These are phyloP conservation scores for Pleodorina starrii DNA, from an alignment of 139 green algal genomes.

Conservation along the genomic window DNA sequence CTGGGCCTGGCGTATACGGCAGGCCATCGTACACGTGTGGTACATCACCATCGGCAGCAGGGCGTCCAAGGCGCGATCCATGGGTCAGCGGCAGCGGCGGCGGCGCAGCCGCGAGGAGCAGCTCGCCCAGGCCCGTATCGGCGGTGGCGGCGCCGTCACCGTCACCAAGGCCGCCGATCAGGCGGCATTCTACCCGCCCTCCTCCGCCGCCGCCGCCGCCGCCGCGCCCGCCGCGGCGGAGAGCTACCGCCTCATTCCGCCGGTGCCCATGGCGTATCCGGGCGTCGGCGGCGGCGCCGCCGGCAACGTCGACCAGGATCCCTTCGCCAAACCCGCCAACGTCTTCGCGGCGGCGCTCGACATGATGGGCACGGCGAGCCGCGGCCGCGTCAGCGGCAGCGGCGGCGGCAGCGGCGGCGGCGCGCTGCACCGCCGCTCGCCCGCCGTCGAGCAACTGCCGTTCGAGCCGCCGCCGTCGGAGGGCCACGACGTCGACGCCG, in stretches of 20 bases:
- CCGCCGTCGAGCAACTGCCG: not conserved
- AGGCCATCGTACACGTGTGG: not conserved
- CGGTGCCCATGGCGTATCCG: not conserved
- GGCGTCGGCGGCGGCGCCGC: not conserved
- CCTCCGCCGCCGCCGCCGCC: not conserved
- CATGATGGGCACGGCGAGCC: not conserved
- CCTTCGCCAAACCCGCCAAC: not conserved
- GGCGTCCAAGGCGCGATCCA: too few relatives aligned
- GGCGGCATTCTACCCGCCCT: not conserved
- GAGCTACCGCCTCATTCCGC: not conserved
- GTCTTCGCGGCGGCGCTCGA: not conserved
- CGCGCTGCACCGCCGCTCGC: not conserved
- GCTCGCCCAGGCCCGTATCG: not conserved
- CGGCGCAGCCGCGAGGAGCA: not conserved
- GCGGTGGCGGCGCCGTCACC: not conserved
- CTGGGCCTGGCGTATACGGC: slow-evolving; percentile 22
- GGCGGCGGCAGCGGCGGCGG: not conserved
- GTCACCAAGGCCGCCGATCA: not conserved
- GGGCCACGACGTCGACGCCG: not conserved
- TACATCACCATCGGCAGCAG: not conserved
- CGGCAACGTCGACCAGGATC: not conserved
- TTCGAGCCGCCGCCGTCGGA: not conserved
- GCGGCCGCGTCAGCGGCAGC: not conserved
- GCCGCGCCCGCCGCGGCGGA: not conserved
- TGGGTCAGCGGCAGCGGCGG: not conserved